Evolutionary conservation across 495 filamentous ascomycete genomes (phyloP), one percentile per base, ranked within the genome.

Genomic region (Evernia prunastri): DNA sequence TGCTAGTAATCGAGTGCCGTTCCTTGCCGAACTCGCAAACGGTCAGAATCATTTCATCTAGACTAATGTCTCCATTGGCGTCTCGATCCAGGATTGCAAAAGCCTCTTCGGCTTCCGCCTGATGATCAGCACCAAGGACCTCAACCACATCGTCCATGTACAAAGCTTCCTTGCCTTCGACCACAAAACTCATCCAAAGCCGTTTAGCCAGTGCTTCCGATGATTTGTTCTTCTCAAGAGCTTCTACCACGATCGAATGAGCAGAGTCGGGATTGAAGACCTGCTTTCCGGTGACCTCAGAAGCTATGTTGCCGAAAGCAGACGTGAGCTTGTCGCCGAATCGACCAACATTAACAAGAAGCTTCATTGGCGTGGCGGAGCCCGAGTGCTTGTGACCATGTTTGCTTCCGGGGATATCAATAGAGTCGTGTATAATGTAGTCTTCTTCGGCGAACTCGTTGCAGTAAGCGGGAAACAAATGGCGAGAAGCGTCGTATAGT

Each of bases 101-200:
- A 68, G 86, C 88, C 73, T 95, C 91, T 42, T 91, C 84, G 15
- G 94, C 94, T 59, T 94, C 89, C 0, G 78, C 76, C 51, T 84
- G 80, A 60, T 87, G 83, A 9, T 84, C 82, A 1, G 80, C 75
- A 3, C 94, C 94, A 61, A 98, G 85, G 12, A 97, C 92, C 71
- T 97, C 94, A 15, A 85, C 63, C 56, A 98, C 80, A 70, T 98
- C 94, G 11, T 96, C 91, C 35, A 80, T 72, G 65, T 81, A 92
- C 35, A 98, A 79, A 10, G 88, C 77, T 47, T 96, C 88, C 49
- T 86, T 85, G 54, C 90, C 93, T 73, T 97, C 92, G 20, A 92
- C 84, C 15, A 97, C 94, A 72, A 97, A 97, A 3, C 91, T 96
- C 91, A 96, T 96, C 94, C 94, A 98, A 64, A 98, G 85, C 72